A percentile compares a stretch with the other conserved stretches of the same genome.
Conservation (phyloP, 192 early-diverging fungal genomes). For the Mortierella hygrophila region DNA sequence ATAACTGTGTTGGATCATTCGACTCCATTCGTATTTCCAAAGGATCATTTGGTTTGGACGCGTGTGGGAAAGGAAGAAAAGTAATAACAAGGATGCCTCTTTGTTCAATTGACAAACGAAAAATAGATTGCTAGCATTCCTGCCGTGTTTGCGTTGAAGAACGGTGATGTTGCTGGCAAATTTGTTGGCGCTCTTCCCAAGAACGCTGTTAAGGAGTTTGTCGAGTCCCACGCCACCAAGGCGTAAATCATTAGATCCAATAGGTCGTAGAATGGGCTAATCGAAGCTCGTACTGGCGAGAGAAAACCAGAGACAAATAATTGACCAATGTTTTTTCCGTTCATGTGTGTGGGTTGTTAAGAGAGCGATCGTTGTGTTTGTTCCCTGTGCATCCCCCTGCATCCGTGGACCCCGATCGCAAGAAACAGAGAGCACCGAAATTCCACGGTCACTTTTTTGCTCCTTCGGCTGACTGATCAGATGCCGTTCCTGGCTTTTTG, state of each 20-base stretch:
- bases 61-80: no score
- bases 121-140: slow-evolving; percentile 76
- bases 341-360: no score
- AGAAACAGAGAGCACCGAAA: neutral
- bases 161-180: slow-evolving; percentile 69
- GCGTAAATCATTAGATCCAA: neutral
- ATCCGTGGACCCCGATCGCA: neutral
- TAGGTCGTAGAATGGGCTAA: neutral
- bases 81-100: no score
- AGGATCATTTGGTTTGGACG: no score
- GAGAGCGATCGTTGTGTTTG: no score
- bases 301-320: neutral
- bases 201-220: slow-evolving; percentile 69
- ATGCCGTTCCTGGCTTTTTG: neutral
- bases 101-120: no score
- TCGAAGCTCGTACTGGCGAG: no score
- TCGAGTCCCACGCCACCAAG: slow-evolving; percentile 49
- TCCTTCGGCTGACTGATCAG: neutral
- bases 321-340: no score
- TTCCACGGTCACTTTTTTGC: neutral
- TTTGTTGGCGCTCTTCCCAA: slow-evolving; percentile 75
- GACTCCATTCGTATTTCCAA: neutral
- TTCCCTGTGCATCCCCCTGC: neutral
- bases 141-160: slow-evolving; percentile 79
- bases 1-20: neutral